Conservation (phyloP, 2,329 filamentous ascomycete genomes). For the Pseudofabraea citricarpa region DNA sequence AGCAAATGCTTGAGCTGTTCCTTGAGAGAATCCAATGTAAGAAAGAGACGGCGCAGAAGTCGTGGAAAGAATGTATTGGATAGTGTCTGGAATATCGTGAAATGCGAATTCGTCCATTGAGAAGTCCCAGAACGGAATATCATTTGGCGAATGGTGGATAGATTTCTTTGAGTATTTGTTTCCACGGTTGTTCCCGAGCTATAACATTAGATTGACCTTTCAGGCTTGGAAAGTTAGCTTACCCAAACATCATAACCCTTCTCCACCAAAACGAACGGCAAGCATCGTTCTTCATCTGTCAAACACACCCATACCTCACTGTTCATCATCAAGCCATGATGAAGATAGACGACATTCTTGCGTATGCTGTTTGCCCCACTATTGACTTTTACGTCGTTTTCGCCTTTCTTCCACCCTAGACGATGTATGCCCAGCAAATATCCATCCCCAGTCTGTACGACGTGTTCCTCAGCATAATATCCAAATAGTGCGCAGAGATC, state of each 20-base stretch:
- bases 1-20: slow-evolving; percentile 94
- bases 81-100: slow-evolving; percentile 93
- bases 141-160: slow-evolving; percentile 67
- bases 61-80: slow-evolving; percentile 81
- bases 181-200: slow-evolving; percentile 94
- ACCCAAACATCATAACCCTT: slow-evolving; percentile 95
- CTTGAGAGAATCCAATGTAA: slow-evolving; percentile 96
- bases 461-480: slow-evolving; percentile 92
- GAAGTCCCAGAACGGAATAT: slow-evolving; percentile 88
- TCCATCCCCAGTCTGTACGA: slow-evolving; percentile 90
- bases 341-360: slow-evolving; percentile 89
- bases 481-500: slow-evolving; percentile 90
- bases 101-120: slow-evolving; percentile 98
- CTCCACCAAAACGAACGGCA: slow-evolving; percentile 87
- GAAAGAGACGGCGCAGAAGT: slow-evolving; percentile 81
- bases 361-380: slow-evolving; percentile 58
- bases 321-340: slow-evolving; percentile 97
- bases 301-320: slow-evolving; percentile 97
- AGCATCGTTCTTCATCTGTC: slow-evolving; percentile 77
- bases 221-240: slow-evolving; percentile 26
- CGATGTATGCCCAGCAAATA: slow-evolving; percentile 89
- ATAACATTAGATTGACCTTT: slow-evolving; percentile 11
- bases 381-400: slow-evolving; percentile 77
- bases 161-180: slow-evolving; percentile 99
- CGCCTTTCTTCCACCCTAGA: slow-evolving; percentile 75